Base-by-base conservation (phyloP, 805 yeast genomes). In the Kodamaea kakaduensis region DNA sequence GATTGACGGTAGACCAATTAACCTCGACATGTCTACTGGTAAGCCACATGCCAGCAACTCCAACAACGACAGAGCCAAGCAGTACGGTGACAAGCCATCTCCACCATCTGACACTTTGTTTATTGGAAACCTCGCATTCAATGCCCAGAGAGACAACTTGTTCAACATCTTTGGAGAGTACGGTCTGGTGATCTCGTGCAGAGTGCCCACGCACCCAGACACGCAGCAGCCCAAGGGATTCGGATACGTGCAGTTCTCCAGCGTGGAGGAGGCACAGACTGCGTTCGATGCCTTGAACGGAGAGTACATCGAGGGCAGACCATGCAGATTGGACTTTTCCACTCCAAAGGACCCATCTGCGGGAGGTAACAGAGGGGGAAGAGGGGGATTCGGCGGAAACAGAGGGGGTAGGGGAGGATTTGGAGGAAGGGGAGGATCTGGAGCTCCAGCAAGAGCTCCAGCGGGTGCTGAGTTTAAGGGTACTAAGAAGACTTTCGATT, bases 191-290 rank as follows among this genome's bases (percentile, higher is more conserved):
- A 67, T 87, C 37, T 85, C 95, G 44, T 89, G 88, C 51, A 83
- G 98, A 73, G 72, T 93, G 50, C 98, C 98, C 64, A 90, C 97
- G 28, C 94, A 93, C 71, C 97, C 96, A 57, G 97, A 90, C 65
- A 89, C 97, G 47, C 95, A 88, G 64, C 96, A 90, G 71, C 95
- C 95, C 65, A 93, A 93, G 78, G 98, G 98, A 51, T 93, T 93
- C 70, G 98, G 97, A 49, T 93, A 93, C 67, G 96, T 90, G 40
- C 97, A 93, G 71, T 90, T 77, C 59, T 71, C 84, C 30, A 73
- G 82, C 40, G 71, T 84, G 46, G 97, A 89, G 29, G 95, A 86
- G 62, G 97, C 98, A 51, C 77, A 81, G 65, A 76, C 80, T 43
- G 97, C 97, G 38, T 68, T 84, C 45, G 87, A 82, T 46, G 89